phyloP scores from a whole-genome alignment of 805 yeast genomes.

The Pichia thaimueangensis region DNA sequence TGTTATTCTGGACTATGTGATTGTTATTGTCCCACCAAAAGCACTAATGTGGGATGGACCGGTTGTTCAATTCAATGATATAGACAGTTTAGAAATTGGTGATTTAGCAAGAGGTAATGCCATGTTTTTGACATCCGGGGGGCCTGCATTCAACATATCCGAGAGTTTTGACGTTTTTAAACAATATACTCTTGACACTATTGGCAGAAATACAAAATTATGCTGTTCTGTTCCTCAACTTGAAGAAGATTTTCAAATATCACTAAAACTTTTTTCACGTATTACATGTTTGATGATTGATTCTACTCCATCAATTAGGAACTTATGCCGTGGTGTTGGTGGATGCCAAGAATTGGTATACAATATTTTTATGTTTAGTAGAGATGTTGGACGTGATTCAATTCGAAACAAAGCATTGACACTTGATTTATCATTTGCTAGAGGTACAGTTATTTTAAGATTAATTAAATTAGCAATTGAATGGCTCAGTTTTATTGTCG shows the following conservation, averaged over 20 bases:
- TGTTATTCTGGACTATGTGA: conserved; percentile 44
- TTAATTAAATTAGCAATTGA: conserved; percentile 73
- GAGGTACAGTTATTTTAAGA: conserved; percentile 62
- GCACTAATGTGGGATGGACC: conserved; percentile 91
- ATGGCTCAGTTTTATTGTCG: conserved; percentile 90
- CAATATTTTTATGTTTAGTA: conserved; percentile 65
- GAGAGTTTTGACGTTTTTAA: conserved; percentile 51
- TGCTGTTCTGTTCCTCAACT: conserved; percentile 68
- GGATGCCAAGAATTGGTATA: conserved; percentile 72
- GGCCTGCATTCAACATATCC: conserved; percentile 47
- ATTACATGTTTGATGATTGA: conserved; percentile 61
- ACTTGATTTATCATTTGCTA: conserved; percentile 32
- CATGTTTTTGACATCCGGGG: conserved; percentile 64
- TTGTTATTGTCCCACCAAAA: conserved; percentile 71
- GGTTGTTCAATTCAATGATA: conserved; percentile 45
- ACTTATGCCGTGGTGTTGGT: conserved; percentile 52
- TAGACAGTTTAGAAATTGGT: conserved; percentile 41
- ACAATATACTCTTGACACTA: conserved; percentile 49
- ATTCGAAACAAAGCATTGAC: conserved; percentile 53
- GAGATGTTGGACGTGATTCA: conserved; percentile 75
- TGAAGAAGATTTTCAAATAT: conserved; percentile 62
- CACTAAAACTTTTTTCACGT: conserved; percentile 60
- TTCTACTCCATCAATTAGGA: conserved; percentile 45
- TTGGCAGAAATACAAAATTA: conserved; percentile 49
- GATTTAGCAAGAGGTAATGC: conserved; percentile 65